Evolutionary conservation across 257 asterid species (phyloP), one percentile per base, ranked within the genome.

Genomic region (Leonotis leonurus): DNA sequence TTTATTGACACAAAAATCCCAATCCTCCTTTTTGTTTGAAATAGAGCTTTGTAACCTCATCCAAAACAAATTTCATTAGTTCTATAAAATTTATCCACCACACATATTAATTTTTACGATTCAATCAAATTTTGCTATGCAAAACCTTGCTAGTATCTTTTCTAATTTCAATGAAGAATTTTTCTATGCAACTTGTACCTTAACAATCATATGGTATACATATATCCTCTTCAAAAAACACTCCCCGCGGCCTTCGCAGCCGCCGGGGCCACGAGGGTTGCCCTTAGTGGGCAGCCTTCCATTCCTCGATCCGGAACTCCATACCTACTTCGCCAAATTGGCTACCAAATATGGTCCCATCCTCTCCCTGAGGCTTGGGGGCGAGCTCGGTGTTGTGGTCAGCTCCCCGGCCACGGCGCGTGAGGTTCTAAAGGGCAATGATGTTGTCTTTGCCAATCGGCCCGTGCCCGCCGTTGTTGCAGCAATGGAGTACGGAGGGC

Each of bases 181-280:
- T n/a, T n/a, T n/a, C n/a, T n/a, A n/a, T n/a, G n/a, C n/a, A n/a
- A n/a, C n/a, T n/a, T n/a, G n/a, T n/a, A n/a, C n/a, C n/a, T n/a
- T n/a, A n/a, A n/a, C n/a, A n/a, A n/a, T n/a, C n/a, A n/a, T n/a
- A n/a, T n/a, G n/a, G n/a, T n/a, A n/a, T n/a, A n/a, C n/a, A n/a
- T n/a, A n/a, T n/a, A 58, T 79, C 2, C 54, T 70, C 2, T 17
- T 53, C 49, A 56, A n/a, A 12, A 58, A 60, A 17, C 55, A 14
- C 3, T n/a, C n/a, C n/a, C 60, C 54, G 2, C 21, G 58, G 2
- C 22, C 71, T 6, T 75, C 73, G 4, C 55, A 73, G 36, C 95
- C 87, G 0, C 92, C 92, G 0, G 75, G 86, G 61, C 86, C 90
- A 2, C 46, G 48, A 25, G 90, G 86, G 66, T 69, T 83, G 20